Evolutionary conservation across 805 yeast genomes (phyloP), one percentile per base, ranked within the genome.

Genomic region (Wickerhamiella lipophila): DNA sequence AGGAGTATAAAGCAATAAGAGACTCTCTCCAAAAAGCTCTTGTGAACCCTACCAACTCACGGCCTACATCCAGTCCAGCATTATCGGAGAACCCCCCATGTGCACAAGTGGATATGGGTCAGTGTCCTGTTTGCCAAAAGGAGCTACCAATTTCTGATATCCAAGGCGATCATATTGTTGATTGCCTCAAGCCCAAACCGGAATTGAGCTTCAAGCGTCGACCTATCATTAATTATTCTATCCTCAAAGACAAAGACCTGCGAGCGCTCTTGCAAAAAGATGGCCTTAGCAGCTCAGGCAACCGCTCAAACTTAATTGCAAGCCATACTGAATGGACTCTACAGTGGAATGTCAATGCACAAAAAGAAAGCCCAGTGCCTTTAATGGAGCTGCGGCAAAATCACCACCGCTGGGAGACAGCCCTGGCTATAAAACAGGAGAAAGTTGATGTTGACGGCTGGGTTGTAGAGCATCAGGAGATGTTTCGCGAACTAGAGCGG

Each of bases 311-410:
- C 53, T 58, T 87, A 56, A 88, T 83, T 52, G 64, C 73, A 16
- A 65, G 97, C 36, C 83, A 83, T 59, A 79, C 77, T 53, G 89
- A 87, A 55, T 88, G 78, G 67, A 77, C 81, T 49, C 76, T 79
- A 27, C 59, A 86, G 9, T 82, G 80, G 78, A 88, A 88, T 59
- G 79, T 95, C 11, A 86, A 86, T 58, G 72, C 79, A 39, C 95
- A 86, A 59, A 74, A 87, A 5, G 66, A 74, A 30, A 70, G 68
- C 26, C 95, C 95, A 0, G 75, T 74, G 3, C 64, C 75, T 22
- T 78, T 77, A 19, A 64, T 68, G 34, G 73, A 75, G 4, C 62
- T 88, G 44, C 68, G 75, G 43, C 75, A 72, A 47, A 73, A 73
- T 46, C 68, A 88, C 34, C 61, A 65, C 19, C 76, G 46, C 15